Base-by-base conservation (phyloP, 2,329 filamentous ascomycete genomes). In the Trichoderma harzianum region DNA sequence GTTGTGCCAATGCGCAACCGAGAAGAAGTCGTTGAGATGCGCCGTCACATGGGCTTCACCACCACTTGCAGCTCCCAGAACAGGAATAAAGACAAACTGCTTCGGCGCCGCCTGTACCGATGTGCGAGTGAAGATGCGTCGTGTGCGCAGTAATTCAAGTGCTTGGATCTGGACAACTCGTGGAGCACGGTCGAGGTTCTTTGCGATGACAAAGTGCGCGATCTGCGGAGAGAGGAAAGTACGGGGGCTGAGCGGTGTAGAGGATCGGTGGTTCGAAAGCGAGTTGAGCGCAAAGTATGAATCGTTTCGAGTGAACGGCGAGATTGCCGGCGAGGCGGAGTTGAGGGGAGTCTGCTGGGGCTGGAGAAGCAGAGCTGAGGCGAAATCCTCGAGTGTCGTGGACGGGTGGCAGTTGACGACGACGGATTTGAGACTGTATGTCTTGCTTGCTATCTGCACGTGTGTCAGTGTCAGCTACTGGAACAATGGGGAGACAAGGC, bases 1-100 rank as follows among this genome's bases (percentile, higher is more conserved):
- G 71, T 91, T 87, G 77, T 98, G 94, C 83, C 91, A 93, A 80
- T 98, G 95, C 0, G 93, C 95, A 72, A 98, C 90, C 78, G 94
- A 93, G 75, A 98, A 91, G 74, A 93, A 89, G 72, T 98, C 94
- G 76, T 94, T 97, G 80, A 91, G 78, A 75, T 93, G 87, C 36
- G 81, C 82, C 26, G 84, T 86, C 64, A 91, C 84, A 64, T 83
- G 83, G 4, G 85, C 83, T 57, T 83, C 78, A 47, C 86, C 85
- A 3, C 84, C 84, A 53, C 82, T 80, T 43, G 79, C 78, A 1
- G 85, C 85, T 24, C 81, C 84, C 2, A 94, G 83, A n/a, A 97
- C 83, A 1, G 93, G 91, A 34, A 97, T 84, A 74, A 98, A 90
- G 30, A 98, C 83, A 78, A 98, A 97, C 32, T 89, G 87, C 78